Conservation (phyloP, 495 filamentous ascomycete species). For the Penicillium desertorum region DNA sequence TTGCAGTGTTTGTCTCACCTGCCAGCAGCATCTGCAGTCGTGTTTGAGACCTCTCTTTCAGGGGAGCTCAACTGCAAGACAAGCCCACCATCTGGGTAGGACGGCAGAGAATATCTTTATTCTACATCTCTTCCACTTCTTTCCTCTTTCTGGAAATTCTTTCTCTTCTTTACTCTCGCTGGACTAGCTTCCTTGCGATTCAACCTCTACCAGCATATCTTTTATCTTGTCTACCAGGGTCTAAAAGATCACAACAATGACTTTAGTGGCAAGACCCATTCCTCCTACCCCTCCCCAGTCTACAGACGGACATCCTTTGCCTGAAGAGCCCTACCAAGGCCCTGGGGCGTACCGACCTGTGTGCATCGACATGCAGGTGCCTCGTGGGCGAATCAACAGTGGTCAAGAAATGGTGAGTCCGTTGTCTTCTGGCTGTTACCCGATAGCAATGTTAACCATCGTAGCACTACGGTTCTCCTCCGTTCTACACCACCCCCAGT, state of each 20-base stretch:
- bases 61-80: slow-evolving; percentile 15
- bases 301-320: slow-evolving; percentile 17
- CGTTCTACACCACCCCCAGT: slow-evolving; percentile 3
- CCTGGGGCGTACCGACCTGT: slow-evolving; percentile 17
- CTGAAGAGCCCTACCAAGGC: slow-evolving; percentile 18
- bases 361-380: slow-evolving; percentile 11
- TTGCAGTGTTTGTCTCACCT: slow-evolving; percentile 21
- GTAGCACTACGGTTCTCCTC: slow-evolving; percentile 17
- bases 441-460: slow-evolving; percentile 4
- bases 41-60: slow-evolving; percentile 24
- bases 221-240: background rate
- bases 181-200: slow-evolving; percentile 17
- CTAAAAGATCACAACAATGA: slow-evolving; percentile 10
- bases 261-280: slow-evolving; percentile 15
- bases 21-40: slow-evolving; percentile 6
- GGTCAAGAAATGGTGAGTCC: slow-evolving; percentile 9
- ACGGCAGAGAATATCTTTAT: slow-evolving; percentile 21
- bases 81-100: slow-evolving; percentile 10
- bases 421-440: background rate
- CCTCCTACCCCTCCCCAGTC: slow-evolving; percentile 34
- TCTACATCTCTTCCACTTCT: slow-evolving; percentile 23
- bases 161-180: slow-evolving; percentile 3
- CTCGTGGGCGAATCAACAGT: background rate
- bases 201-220: slow-evolving; percentile 11
- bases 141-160: slow-evolving; percentile 26